Conservation (phyloP, 2,329 filamentous ascomycete species). For the Saccharata proteae region DNA sequence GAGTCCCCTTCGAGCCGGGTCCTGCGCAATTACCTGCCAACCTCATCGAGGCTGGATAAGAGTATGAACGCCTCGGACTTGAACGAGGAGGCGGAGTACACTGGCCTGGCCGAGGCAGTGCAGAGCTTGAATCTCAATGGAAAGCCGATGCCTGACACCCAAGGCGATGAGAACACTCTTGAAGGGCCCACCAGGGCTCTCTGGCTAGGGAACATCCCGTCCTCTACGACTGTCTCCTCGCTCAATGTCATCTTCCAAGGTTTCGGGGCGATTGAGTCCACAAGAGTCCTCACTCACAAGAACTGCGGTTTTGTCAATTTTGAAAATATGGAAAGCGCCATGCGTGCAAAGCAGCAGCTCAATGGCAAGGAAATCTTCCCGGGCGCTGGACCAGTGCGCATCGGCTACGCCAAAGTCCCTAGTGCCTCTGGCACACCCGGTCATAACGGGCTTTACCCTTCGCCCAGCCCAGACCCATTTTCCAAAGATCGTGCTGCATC, state of each 20-base stretch:
- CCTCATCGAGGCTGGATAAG: conserved; percentile 62
- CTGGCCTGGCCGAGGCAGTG: conserved; percentile 69
- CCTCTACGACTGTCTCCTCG: conserved; percentile 91
- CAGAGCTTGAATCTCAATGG: conserved; percentile 65
- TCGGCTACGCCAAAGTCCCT: conserved; percentile 94
- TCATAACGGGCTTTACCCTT: conserved; percentile 75
- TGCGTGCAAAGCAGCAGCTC: conserved; percentile 73
- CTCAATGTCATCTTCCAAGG: conserved; percentile 88
- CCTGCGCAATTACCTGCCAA: conserved; percentile 61
- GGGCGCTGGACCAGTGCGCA: conserved; percentile 83
- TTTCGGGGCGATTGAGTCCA: conserved; percentile 85
- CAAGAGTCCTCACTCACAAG: conserved; percentile 91
- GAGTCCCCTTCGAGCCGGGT: conserved; percentile 59
- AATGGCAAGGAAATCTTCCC: conserved; percentile 99
- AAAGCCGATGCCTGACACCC: conserved; percentile 50
- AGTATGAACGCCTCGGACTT: conserved; percentile 67
- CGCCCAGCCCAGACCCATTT: conserved; percentile 77
- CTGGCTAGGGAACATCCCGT: conserved; percentile 95
- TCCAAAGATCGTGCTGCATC: conserved; percentile 23
- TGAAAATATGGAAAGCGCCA: conserved; percentile 78
- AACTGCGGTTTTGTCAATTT: conserved; percentile 99
- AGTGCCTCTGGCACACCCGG: conserved; percentile 81
- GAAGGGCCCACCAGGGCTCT: conserved; percentile 86
- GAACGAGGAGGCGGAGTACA: conserved; percentile 65
- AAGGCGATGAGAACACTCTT: conserved; percentile 60